A percentile compares a stretch with the other conserved stretches of the same genome.
These are phyloP conservation scores for Ceratobasidium sp. DNA, from an alignment of 1,284 basidiomycete genomes.

Conservation along the genomic window DNA sequence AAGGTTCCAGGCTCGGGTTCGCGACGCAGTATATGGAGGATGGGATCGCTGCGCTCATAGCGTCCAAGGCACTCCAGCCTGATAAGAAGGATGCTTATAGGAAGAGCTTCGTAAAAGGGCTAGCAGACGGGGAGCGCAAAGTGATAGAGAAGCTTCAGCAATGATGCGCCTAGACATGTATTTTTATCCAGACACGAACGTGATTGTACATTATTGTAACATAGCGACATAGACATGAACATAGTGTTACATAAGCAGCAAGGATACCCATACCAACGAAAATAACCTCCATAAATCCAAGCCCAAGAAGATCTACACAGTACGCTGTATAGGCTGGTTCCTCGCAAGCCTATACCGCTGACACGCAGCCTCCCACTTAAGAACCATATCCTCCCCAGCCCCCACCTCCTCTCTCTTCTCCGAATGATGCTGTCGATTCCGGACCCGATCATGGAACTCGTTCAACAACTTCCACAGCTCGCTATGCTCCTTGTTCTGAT, in stretches of 20 bases:
- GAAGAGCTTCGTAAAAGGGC: constrained; percentile 64
- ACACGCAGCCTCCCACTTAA: constrained; percentile 39
- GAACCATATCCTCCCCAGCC: constrained; percentile 24
- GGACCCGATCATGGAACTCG: constrained; percentile 40
- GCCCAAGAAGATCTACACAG: neutral
- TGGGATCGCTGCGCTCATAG: constrained; percentile 60
- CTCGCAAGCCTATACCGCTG: constrained; percentile 24
- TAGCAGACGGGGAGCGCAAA: constrained; percentile 60
- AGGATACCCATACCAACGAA: neutral
- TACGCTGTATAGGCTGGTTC: neutral
- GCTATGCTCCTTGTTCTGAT: constrained; percentile 27
- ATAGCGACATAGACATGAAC: too few species aligned
- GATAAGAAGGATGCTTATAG: constrained; percentile 64
- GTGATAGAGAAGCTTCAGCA: constrained; percentile 1
- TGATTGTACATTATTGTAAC: neutral
- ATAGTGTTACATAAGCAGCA: neutral
- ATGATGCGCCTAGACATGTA: too few species aligned
- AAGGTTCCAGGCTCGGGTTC: constrained; percentile 75
- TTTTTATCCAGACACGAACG: too few species aligned
- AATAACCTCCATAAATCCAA: neutral
- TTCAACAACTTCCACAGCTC: constrained; percentile 39
- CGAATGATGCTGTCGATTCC: constrained; percentile 32
- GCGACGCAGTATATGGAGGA: constrained; percentile 72
- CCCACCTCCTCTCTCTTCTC: constrained; percentile 21
- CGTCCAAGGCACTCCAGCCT: constrained; percentile 55